Base-by-base conservation (phyloP, 352 stramenopile genomes). In the Globisporangium nagaii region DNA sequence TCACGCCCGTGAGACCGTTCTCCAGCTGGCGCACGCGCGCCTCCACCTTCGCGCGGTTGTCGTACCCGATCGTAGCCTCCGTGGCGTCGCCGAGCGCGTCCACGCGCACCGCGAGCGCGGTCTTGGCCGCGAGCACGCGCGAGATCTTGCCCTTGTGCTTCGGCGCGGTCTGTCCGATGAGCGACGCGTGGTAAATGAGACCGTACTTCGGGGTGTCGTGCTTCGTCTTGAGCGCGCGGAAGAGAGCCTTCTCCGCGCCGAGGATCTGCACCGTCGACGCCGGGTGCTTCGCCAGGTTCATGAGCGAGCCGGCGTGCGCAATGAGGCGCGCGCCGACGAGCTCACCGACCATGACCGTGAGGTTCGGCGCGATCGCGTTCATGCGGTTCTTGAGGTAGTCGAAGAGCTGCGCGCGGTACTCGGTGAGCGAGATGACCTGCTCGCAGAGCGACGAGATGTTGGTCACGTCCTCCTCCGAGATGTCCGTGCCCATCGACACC, bases 81-180 rank as follows among this genome's bases (percentile, higher is more conserved):
- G 91, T 96, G 25, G 96, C 88, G 62, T 99, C 98, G 36, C 93
- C 97, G 7, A 99, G 75, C 8, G 98, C 97, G 79, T 99, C 98
- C n/a, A 99, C 96, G 63, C 98, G 93, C 42, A 98, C 98, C n/a
- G 97, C 96, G 17, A 99, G 76, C 22, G 97, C 75, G 27, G 93
- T 98, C 86, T 99, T 99, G 52, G 96, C 97, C 13, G 98, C 97
- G 45, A 99, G 75, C 20, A 99, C 95, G 58, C 97, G 93, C 59
- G 84, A 98, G 58, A 99, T 99, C 73, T 99, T 99, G 60, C 97
- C 98, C 85, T 99, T 99, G 79, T 99, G 91, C 85, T 99, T 99
- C 3, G 97, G 93, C n/a, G 91, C 87, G 1, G 97, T 97, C 73
- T 99, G 97, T 31, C 98, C 98, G 56, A 99, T 98, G 8, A 99